A percentile compares a stretch with the other conserved stretches of the same genome.
Conservation (phyloP, 108 stramenopile species). For the Conticribra weissflogii region DNA sequence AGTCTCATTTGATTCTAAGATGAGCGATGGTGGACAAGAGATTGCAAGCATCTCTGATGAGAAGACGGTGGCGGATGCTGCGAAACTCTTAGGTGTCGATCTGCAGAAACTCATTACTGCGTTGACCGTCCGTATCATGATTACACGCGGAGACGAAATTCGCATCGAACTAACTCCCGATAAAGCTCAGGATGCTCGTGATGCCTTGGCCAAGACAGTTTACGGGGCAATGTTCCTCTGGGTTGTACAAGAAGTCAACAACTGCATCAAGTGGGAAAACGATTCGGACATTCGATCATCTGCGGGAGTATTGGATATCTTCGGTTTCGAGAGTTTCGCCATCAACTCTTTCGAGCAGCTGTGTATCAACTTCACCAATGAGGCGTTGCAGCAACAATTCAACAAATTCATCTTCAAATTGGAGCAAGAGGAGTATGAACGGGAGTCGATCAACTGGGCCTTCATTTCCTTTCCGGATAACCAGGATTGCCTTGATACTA, state of each 20-base stretch:
- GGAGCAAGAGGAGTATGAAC: conserved; percentile 97
- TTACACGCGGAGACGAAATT: conserved; percentile 86
- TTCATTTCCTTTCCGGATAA: conserved; percentile 97
- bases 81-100: conserved; percentile 84
- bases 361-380: conserved; percentile 99
- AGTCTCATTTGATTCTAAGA: conserved; percentile 71
- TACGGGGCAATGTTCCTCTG: conserved; percentile 92
- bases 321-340: conserved; percentile 99
- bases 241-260: conserved; percentile 90
- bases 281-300: conserved; percentile 75
- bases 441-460: conserved; percentile 87
- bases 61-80: conserved; percentile 66
- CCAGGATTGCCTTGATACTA: conserved; percentile 97
- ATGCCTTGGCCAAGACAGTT: conserved; percentile 94
- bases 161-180: conserved; percentile 72
- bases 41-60: conserved; percentile 70
- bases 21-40: conserved; percentile 68
- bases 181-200: conserved; percentile 87
- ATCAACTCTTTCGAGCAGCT: conserved; percentile 98
- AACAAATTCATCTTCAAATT: conserved; percentile 99
- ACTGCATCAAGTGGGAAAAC: conserved; percentile 84
- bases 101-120: conserved; percentile 68
- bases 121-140: conserved; percentile 81
- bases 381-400: conserved; percentile 99
- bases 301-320: conserved; percentile 99